Evolutionary conservation across 805 yeast species (phyloP).

Genomic region (Groenewaldozyma tartarivorans): DNA sequence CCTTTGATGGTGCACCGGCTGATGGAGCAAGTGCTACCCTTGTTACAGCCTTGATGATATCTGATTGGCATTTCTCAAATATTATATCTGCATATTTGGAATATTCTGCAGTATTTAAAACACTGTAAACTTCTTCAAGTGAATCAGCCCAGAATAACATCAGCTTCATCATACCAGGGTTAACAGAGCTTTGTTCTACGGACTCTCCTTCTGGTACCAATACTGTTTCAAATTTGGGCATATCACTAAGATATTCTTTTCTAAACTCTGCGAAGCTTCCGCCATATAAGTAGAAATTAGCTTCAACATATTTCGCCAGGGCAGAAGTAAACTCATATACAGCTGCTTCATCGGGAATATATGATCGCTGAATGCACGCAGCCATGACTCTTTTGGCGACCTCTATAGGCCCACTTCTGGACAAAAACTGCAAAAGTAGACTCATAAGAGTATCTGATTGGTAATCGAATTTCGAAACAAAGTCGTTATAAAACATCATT

Average conservation of each 20-base stretch:
- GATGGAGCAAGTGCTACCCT: conserved; percentile 7
- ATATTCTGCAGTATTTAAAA: conserved; percentile 16
- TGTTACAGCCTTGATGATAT: conserved; percentile 15
- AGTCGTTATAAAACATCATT: not conserved
- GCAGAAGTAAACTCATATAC: not conserved
- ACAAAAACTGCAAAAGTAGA: not conserved
- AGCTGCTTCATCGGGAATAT: not conserved
- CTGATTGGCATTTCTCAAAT: conserved; percentile 19
- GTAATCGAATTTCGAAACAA: not conserved
- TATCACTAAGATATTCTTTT: not conserved
- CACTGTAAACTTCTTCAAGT: conserved; percentile 19
- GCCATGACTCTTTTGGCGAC: not conserved
- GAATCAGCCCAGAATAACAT: conserved; percentile 18
- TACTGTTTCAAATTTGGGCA: not conserved
- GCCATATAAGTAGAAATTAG: not conserved
- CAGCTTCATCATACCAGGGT: conserved; percentile 19
- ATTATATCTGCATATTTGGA: conserved; percentile 15
- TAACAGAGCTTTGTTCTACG: conserved; percentile 7
- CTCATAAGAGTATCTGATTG: not conserved
- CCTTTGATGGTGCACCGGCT: not conserved
- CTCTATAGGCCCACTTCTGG: not conserved
- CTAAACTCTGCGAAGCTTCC: not conserved
- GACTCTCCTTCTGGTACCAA: not conserved
- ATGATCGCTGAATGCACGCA: not conserved
- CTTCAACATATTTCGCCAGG: not conserved